These are phyloP conservation scores for Barnettozyma sucrosica DNA, from an alignment of 805 yeast species.

Conservation along the genomic window DNA sequence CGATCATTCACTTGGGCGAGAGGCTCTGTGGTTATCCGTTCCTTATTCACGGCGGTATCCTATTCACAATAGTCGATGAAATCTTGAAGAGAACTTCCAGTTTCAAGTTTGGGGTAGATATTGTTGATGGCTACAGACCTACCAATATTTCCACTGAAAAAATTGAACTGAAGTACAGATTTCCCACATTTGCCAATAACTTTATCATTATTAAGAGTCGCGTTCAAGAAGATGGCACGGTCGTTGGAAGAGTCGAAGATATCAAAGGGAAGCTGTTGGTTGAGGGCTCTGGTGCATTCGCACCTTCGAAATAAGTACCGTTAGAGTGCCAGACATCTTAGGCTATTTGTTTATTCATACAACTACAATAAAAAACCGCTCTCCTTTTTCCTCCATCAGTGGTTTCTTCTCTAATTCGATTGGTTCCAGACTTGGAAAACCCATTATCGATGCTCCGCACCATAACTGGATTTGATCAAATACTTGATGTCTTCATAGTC, in stretches of 20 bases:
- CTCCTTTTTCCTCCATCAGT: no score
- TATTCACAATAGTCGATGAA: conserved; percentile 78
- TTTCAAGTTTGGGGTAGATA: conserved; percentile 31
- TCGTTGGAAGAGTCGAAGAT: conserved; percentile 49
- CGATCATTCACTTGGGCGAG: conserved; percentile 73
- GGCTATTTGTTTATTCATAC: no score
- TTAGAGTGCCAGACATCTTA: no score
- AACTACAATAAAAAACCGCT: no score
- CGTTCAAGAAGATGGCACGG: conserved; percentile 31
- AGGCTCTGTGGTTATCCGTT: conserved; percentile 82
- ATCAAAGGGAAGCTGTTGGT: conserved; percentile 52
- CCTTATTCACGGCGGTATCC: conserved; percentile 81
- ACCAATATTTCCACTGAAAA: conserved; percentile 40
- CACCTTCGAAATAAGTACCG: conserved; percentile 2
- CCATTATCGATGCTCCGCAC: not conserved
- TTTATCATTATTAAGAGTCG: conserved; percentile 62
- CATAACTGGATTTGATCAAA: not conserved
- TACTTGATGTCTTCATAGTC: not conserved
- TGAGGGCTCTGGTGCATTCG: conserved; percentile 45
- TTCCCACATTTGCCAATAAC: conserved; percentile 75
- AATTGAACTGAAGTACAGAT: conserved; percentile 48
- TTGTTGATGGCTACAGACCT: conserved; percentile 34
- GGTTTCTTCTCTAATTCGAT: no score
- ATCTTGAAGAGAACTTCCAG: conserved; percentile 51
- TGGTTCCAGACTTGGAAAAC: no score